Evolutionary conservation across 129 eudicot species (phyloP), one percentile per base, ranked within the genome.

Genomic region (Saussurea involucrata): DNA sequence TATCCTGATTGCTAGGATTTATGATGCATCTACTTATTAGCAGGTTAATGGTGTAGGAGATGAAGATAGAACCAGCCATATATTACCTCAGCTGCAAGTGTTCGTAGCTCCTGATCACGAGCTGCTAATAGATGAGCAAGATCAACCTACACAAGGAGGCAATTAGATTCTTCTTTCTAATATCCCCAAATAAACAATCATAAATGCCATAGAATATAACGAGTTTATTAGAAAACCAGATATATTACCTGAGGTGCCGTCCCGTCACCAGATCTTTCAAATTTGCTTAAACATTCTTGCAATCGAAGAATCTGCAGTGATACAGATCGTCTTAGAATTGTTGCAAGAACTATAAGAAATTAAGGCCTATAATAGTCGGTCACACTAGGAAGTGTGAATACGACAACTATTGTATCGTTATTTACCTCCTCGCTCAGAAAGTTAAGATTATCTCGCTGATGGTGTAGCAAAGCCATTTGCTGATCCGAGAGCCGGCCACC

Each of bases 51-150:
- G n/a, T n/a, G n/a, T 44, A 49, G 53, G 18, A n/a, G 42, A 20
- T 22, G 46, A 21, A 63, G 21, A 71, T 1, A 57, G 71, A 69
- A 67, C 55, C 44, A 65, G 73, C 63, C 31, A 63, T 12, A 65
- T 24, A 72, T 81, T 92, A 95, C 99, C 99, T 95, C 99, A 76
- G 99, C 99, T 65, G 99, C 88, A 84, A 95, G 90, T 58, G 99
- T 95, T 32, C 99, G 89, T 58, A 95, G 61, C 85, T 95, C 99
- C 78, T 95, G 99, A 82, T 95, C 99, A 74, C 99, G 97, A 82
- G 92, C 81, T 75, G 99, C 96, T 86, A 95, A 87, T 22, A 95
- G 83, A 86, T 95, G 99, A 49, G 99, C 97, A 27, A 95, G 97
- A 87, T 95, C 99, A 24, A 88, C 99, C 99, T 95, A 82, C 78